Evolutionary conservation across 1,139 yeast genomes (phyloP).

Genomic region (Candida neerlandica): DNA sequence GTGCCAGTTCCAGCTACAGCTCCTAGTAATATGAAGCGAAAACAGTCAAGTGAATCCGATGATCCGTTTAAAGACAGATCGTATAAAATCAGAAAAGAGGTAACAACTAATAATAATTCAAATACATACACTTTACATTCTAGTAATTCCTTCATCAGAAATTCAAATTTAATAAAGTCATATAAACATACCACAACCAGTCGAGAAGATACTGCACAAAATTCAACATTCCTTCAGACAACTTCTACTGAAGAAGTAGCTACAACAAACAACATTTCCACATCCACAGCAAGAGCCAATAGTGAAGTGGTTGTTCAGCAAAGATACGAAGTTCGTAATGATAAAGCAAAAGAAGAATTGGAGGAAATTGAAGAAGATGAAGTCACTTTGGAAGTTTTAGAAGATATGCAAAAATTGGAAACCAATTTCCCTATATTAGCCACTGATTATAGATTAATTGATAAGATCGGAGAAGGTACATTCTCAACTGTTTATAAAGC

Average conservation of each 20-base stretch:
- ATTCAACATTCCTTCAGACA: conserved; percentile 2
- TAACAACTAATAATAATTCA: background rate
- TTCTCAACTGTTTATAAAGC: conserved; percentile 92
- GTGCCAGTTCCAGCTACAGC: background rate
- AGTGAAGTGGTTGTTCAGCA: background rate
- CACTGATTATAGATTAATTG: conserved; percentile 64
- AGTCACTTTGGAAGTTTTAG: conserved; percentile 53
- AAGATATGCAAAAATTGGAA: conserved; percentile 68
- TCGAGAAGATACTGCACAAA: background rate
- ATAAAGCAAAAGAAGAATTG: background rate
- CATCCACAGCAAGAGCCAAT: conserved; percentile 3
- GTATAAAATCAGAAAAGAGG: conserved; percentile 2
- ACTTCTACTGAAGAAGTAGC: conserved; percentile 2
- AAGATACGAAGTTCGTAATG: background rate
- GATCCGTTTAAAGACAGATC: conserved; percentile 35
- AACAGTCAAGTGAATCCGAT: conserved; percentile 20
- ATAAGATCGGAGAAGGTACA: conserved; percentile 95
- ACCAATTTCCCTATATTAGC: conserved; percentile 64
- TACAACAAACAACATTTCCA: background rate
- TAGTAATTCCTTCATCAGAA: conserved; percentile 10
- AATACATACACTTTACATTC: conserved; percentile 1
- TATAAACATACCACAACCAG: conserved; percentile 3
- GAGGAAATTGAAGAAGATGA: conserved; percentile 41
- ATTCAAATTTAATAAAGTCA: conserved; percentile 11
- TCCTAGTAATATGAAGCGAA: conserved; percentile 13